Base-by-base conservation (phyloP, 2,329 filamentous ascomycete genomes). In the Penicillium hordei region DNA sequence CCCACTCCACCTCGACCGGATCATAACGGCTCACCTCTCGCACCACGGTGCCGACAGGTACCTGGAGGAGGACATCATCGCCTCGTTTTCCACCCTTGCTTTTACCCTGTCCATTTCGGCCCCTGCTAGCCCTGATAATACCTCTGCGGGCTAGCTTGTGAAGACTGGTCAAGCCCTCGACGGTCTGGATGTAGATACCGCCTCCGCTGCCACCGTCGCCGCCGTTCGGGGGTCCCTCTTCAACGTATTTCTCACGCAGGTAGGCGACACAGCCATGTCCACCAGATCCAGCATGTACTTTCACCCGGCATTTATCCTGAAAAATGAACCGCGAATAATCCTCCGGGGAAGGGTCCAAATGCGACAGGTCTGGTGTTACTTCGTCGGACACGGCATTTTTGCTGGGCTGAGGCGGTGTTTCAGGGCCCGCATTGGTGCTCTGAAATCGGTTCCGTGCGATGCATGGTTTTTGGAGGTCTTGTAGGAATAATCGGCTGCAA, bases 221-320 rank as follows among this genome's bases (percentile, higher is more conserved):
- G 48, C 94, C 94, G 74, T 99, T 97, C 10, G 94, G 86, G 12
- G 94, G 94, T 0, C 94, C 94, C 63, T 96, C 88, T 44, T 88
- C 85, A 31, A 97, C 82, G 75, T 90, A 97, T 62, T 93, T 93
- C 69, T 99, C 94, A 21, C 93, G 88, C 43, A 95, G 79, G 72
- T 97, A 99, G 0, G 94, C 94, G 50, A 97, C 91, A 71, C 94
- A 99, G 62, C 94, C 94, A 70, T 94, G 88, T 9, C 94, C 94
- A 27, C 94, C 94, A 2, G 81, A 78, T 9, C 94, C 94, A 19
- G 93, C 89, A 66, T 89, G 83, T 3, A 97, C 76, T 0, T 85
- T 89, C 29, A 97, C 76, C 8, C 85, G 85, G 55, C 93, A 93
- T 72, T 90, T 89, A 76, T 99, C 94, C 55, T 90, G 88, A 70